phyloP scores from a whole-genome alignment of 371 early-diverging fungal genomes.

The Zychaea mexicana region DNA sequence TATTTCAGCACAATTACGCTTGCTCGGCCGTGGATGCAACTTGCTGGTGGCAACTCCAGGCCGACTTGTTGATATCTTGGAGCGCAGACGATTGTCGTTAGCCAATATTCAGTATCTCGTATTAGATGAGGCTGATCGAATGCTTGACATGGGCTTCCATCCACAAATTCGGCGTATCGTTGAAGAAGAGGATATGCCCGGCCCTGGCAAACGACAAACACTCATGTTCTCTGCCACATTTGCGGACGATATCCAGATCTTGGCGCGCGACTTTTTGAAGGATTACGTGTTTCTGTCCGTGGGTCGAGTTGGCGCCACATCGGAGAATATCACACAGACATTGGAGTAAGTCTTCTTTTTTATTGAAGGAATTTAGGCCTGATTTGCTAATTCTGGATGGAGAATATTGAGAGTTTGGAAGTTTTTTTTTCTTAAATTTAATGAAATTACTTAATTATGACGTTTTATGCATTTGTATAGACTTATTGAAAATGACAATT shows the following conservation, averaged over 20 bases:
- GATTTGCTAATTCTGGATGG: too few species aligned
- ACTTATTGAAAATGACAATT: slow-evolving; percentile 65
- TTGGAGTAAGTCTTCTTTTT: slow-evolving; percentile 48
- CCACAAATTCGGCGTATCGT: slow-evolving; percentile 98
- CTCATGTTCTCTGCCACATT: slow-evolving; percentile 99
- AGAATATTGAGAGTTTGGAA: too few species aligned
- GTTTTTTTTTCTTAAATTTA: slow-evolving; percentile 56
- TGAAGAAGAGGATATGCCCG: slow-evolving; percentile 93
- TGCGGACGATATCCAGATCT: slow-evolving; percentile 91
- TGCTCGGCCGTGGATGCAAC: slow-evolving; percentile 93
- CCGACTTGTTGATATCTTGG: slow-evolving; percentile 94
- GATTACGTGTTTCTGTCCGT: slow-evolving; percentile 94
- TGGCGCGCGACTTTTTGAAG: slow-evolving; percentile 94
- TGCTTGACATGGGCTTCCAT: slow-evolving; percentile 99
- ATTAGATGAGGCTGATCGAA: slow-evolving; percentile 99
- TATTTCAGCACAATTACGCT: slow-evolving; percentile 87
- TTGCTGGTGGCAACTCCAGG: slow-evolving; percentile 98
- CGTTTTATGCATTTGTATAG: neutral
- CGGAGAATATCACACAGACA: slow-evolving; percentile 95
- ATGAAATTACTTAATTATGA: too few species aligned
- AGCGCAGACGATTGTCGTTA: slow-evolving; percentile 87
- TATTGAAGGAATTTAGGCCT: too few species aligned
- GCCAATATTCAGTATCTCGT: slow-evolving; percentile 86
- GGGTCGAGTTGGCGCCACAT: slow-evolving; percentile 95
- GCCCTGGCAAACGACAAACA: slow-evolving; percentile 84